Conservation (phyloP, 2,329 filamentous ascomycete species). For the Pseudocercospora fijiensis region DNA sequence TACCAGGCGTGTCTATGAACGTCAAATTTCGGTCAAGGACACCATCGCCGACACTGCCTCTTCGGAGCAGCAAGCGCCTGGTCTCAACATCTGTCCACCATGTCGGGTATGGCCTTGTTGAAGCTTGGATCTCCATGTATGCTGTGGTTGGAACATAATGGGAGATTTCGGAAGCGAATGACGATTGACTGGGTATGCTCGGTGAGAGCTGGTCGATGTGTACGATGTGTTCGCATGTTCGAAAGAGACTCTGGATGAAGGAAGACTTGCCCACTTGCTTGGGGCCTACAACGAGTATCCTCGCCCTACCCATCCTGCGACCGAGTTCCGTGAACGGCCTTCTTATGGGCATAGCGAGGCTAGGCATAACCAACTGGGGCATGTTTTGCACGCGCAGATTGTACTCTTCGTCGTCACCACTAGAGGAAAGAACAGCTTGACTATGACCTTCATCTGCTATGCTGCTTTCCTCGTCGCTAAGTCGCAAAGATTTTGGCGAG, state of each 20-base stretch:
- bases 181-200: slow-evolving; percentile 40
- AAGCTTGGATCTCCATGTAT: slow-evolving; percentile 47
- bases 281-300: slow-evolving; percentile 81
- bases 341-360: slow-evolving; percentile 83
- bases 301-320: slow-evolving; percentile 78
- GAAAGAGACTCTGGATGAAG: slow-evolving; percentile 82
- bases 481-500: slow-evolving; percentile 58
- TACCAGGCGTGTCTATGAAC: slow-evolving; percentile 82
- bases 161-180: slow-evolving; percentile 19
- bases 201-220: slow-evolving; percentile 68
- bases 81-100: slow-evolving; percentile 86
- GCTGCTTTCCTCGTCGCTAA: slow-evolving; percentile 57
- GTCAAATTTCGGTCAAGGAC: slow-evolving; percentile 89
- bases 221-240: slow-evolving; percentile 85
- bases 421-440: slow-evolving; percentile 55
- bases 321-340: slow-evolving; percentile 87
- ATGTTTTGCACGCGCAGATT: not conserved
- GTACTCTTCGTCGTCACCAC: slow-evolving; percentile 55
- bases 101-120: slow-evolving; percentile 66
- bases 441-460: slow-evolving; percentile 56
- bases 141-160: slow-evolving; percentile 18
- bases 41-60: slow-evolving; percentile 71
- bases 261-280: slow-evolving; percentile 84
- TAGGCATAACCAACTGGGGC: slow-evolving; percentile 91
- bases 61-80: slow-evolving; percentile 57